Conservation (phyloP, 345 rosid genomes). For the Pseudoturritis turrita region DNA sequence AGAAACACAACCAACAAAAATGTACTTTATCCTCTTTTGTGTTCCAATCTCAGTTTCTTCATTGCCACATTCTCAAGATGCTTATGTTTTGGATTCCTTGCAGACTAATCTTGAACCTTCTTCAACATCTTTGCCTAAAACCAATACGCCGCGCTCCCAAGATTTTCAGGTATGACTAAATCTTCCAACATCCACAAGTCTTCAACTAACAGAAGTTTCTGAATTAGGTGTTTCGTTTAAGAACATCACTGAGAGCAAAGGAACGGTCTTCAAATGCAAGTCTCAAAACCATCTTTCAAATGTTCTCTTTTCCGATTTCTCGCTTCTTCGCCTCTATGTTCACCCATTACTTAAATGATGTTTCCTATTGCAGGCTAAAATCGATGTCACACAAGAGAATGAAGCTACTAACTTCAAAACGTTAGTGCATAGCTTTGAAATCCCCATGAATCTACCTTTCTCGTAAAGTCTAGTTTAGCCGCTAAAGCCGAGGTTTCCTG, state of each 20-base stretch:
- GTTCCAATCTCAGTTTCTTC: background rate
- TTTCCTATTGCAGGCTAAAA: slow-evolving; percentile 20
- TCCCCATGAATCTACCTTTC: background rate
- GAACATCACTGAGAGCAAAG: slow-evolving; percentile 20
- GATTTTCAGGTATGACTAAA: slow-evolving; percentile 14
- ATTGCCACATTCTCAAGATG: background rate
- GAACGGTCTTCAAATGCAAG: slow-evolving; percentile 20
- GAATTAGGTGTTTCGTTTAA: slow-evolving; percentile 19
- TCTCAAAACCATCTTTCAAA: no score
- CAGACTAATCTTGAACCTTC: slow-evolving; percentile 10
- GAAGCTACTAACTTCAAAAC: slow-evolving; percentile 9
- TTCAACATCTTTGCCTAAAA: slow-evolving; percentile 17
- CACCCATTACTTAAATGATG: background rate
- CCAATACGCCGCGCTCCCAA: background rate
- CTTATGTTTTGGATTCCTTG: background rate
- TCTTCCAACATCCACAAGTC: background rate
- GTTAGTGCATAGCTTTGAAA: slow-evolving; percentile 20
- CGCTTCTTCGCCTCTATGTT: background rate
- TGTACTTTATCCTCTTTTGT: background rate
- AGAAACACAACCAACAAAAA: background rate
- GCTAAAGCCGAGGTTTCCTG: background rate
- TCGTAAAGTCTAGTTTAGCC: background rate
- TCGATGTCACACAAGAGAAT: background rate
- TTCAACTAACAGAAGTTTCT: background rate
- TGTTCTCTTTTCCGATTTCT: no score